Base-by-base conservation (phyloP, 768 basidiomycete genomes). In the Trametes punicea region DNA sequence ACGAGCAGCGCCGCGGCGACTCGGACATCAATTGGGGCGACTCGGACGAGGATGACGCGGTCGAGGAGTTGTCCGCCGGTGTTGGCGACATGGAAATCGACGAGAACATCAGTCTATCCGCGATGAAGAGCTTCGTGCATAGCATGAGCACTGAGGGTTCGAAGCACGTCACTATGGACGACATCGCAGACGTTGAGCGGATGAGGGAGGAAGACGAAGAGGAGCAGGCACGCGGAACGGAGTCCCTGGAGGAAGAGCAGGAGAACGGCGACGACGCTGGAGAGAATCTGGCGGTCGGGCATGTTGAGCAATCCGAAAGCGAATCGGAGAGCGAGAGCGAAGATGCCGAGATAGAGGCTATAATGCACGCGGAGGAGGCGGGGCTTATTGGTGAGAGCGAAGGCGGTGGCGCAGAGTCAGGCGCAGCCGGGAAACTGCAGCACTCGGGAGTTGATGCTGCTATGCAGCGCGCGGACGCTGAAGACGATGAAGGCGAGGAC, bases 1-100 rank as follows among this genome's bases (percentile, higher is more conserved):
- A 74, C n/a, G 77, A 83, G 60, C 71, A 81, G 67, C 76, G 86
- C 47, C 70, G 74, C 40, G 85, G 77, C 0, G 87, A 87, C 65
- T 85, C 84, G 26, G 89, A 90, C 64, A 56, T 89, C 11, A 82
- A 87, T 39, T 87, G 83, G 83, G 85, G 83, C 26, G 56, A 53
- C 8, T 52, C 56, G n/a, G 49, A 57, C 42, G 75, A 70, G 8
- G 75, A 64, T 7, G 74, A 69, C 33, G 73, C 64, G 6, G 64
- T 69, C 54, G 67, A 71, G 27, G 61, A 65, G 34, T 47, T 71
- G 39, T 71, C 70, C 42, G 62, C 69, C 3, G 74, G 73, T n/a
- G 70, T 69, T 1, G 79, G 77, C 49, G 85, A 76, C 20, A 90
- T 90, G 88, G 78, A 81, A 2, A 67, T 90, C 18, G 86, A 88